These are phyloP conservation scores for Seiridium unicorne DNA, from an alignment of 2,329 filamentous ascomycete species.

Conservation along the genomic window DNA sequence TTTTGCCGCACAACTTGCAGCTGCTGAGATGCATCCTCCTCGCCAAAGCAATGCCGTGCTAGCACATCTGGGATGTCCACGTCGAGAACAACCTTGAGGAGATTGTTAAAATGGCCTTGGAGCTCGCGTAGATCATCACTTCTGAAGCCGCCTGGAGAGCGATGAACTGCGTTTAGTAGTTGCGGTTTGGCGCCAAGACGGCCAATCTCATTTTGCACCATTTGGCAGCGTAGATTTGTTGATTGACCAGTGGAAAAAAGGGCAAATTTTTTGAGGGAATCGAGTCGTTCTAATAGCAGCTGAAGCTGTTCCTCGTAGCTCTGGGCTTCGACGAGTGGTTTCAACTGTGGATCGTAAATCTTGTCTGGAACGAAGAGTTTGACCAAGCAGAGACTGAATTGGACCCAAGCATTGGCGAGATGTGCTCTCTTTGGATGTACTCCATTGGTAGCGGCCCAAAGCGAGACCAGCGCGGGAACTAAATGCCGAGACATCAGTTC, in stretches of 20 bases:
- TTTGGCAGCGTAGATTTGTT: constrained; percentile 63
- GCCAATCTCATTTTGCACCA: constrained; percentile 61
- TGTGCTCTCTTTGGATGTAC: constrained; percentile 23
- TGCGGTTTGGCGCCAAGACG: constrained; percentile 66
- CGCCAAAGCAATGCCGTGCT: constrained; percentile 29
- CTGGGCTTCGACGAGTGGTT: constrained; percentile 63
- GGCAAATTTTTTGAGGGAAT: constrained; percentile 66
- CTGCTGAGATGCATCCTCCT: constrained; percentile 36
- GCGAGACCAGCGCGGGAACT: constrained; percentile 42
- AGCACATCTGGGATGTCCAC: constrained; percentile 40
- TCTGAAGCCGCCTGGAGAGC: constrained; percentile 64
- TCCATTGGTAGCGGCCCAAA: constrained; percentile 33
- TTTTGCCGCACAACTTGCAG: constrained; percentile 52
- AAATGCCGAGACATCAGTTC: constrained; percentile 37
- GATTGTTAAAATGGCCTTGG: constrained; percentile 79
- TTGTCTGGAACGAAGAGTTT: constrained; percentile 83
- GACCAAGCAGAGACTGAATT: constrained; percentile 72
- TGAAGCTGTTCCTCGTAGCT: constrained; percentile 54
- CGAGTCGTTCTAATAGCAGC: constrained; percentile 55
- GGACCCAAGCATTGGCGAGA: constrained; percentile 67
- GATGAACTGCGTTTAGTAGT: constrained; percentile 64
- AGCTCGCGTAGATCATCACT: constrained; percentile 52
- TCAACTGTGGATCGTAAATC: constrained; percentile 76
- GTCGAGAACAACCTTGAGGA: constrained; percentile 64
- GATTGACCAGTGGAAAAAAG: constrained; percentile 63